phyloP scores from a whole-genome alignment of 2,329 filamentous ascomycete genomes.

The Cercospora zeina region DNA sequence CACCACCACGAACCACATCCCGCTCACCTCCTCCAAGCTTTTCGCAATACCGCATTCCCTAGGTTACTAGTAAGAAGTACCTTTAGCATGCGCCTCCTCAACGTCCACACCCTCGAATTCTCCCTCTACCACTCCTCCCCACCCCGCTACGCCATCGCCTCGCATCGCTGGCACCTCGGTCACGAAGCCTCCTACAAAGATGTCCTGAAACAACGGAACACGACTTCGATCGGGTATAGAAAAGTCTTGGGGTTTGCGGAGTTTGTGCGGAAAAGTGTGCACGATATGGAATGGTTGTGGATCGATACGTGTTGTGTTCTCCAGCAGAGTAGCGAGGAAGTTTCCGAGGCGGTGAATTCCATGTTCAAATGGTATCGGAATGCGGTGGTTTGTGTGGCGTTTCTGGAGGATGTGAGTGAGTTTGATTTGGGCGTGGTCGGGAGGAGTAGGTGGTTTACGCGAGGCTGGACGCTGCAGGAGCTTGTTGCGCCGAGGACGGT shows the following conservation, averaged over 20 bases:
- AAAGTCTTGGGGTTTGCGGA: not conserved
- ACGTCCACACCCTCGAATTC: constrained; percentile 4
- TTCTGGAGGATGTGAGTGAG: not conserved
- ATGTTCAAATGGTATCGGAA: constrained; percentile 1
- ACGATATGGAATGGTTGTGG: not conserved
- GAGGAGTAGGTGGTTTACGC: not conserved
- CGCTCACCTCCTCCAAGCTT: not conserved
- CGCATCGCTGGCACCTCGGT: not conserved
- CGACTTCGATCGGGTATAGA: not conserved
- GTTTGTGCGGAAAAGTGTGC: not conserved
- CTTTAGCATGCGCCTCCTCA: not conserved
- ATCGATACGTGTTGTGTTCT: not conserved
- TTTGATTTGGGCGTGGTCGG: not conserved
- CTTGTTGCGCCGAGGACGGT: not conserved
- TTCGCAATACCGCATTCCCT: no score
- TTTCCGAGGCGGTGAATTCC: not conserved
- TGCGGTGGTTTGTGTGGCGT: not conserved
- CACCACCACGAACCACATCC: not conserved
- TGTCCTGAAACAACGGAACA: not conserved
- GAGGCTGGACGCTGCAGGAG: not conserved
- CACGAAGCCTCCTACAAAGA: not conserved
- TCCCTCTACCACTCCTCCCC: not conserved
- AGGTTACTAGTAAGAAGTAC: no score
- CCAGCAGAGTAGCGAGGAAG: not conserved
- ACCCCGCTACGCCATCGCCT: not conserved